Evolutionary conservation across 2,329 filamentous ascomycete species (phyloP).

Genomic region (Hypoxylon sp.): DNA sequence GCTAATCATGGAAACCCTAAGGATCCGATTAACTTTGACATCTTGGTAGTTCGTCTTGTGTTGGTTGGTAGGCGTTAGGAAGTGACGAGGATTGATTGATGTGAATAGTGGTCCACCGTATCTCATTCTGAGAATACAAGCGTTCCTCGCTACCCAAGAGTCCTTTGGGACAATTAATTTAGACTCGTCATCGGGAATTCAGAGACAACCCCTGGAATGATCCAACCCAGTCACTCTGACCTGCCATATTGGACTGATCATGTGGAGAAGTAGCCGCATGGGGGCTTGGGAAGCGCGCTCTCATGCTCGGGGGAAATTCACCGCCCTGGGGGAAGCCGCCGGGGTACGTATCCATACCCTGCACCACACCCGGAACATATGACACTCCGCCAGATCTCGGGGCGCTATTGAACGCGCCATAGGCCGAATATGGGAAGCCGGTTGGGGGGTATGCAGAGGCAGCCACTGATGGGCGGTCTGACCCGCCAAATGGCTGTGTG

Average conservation of each 20-base stretch:
- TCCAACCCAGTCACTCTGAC: slow-evolving; percentile 72
- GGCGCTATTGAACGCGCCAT: slow-evolving; percentile 61
- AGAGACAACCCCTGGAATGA: slow-evolving; percentile 81
- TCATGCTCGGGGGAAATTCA: slow-evolving; percentile 64
- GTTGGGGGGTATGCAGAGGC: slow-evolving; percentile 58
- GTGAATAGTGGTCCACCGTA: not conserved
- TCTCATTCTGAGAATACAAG: not conserved
- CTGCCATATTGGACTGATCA: slow-evolving; percentile 56
- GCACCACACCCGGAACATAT: slow-evolving; percentile 60
- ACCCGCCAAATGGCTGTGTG: slow-evolving; percentile 58
- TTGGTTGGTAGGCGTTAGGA: not conserved
- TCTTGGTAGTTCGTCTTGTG: not conserved
- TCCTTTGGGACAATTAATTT: not conserved
- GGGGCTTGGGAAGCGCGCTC: slow-evolving; percentile 57
- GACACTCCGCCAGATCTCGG: slow-evolving; percentile 57
- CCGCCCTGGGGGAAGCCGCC: slow-evolving; percentile 58
- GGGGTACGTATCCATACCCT: slow-evolving; percentile 60
- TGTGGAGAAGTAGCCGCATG: slow-evolving; percentile 55
- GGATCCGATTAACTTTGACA: not conserved
- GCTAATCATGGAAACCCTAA: not conserved
- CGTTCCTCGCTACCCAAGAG: not conserved
- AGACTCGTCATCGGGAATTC: slow-evolving; percentile 67
- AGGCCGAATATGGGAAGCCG: slow-evolving; percentile 61
- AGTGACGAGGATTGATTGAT: not conserved
- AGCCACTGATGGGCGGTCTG: slow-evolving; percentile 60